These are phyloP conservation scores for Pseudocercospora eumusae DNA, from an alignment of 2,329 filamentous ascomycete genomes.

Conservation along the genomic window DNA sequence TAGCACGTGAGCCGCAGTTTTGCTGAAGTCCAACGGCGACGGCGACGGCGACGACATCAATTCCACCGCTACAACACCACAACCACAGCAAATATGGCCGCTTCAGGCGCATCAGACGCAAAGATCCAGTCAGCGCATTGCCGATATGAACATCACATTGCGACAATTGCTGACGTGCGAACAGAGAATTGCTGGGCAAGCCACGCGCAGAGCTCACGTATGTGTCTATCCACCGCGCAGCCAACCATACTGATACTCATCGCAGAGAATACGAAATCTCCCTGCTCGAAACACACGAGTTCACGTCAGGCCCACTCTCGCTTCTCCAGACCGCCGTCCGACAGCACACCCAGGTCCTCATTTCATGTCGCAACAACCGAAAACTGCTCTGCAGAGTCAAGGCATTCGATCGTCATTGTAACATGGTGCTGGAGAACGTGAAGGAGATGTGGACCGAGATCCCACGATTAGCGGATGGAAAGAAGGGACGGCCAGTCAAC, in stretches of 20 bases:
- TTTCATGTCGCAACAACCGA: constrained; percentile 96
- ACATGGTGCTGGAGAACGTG: constrained; percentile 97
- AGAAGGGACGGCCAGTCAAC: constrained; percentile 88
- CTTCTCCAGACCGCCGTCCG: constrained; percentile 96
- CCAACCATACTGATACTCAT: constrained; percentile 12
- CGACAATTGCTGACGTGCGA: constrained; percentile 43
- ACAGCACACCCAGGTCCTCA: constrained; percentile 91
- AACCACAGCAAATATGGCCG: constrained; percentile 22
- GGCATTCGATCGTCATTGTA: constrained; percentile 97
- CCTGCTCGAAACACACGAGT: constrained; percentile 76
- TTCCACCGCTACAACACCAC: constrained; percentile 2
- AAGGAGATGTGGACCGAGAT: constrained; percentile 99
- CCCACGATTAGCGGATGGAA: constrained; percentile 76
- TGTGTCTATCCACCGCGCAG: constrained; percentile 41
- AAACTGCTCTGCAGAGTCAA: constrained; percentile 97
- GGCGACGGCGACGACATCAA: no score
- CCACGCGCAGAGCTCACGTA: constrained; percentile 89
- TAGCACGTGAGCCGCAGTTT: constrained; percentile 1
- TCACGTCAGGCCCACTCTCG: constrained; percentile 78
- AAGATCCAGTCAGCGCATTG: constrained; percentile 18
- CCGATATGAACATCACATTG: background rate
- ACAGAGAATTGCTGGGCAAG: constrained; percentile 78
- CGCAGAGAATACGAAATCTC: constrained; percentile 85
- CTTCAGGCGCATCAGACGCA: constrained; percentile 20
- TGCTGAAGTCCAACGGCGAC: background rate